A percentile compares a stretch with the other conserved stretches of the same genome.
Conservation (phyloP, 1,139 yeast species). For the Geotrichum restrictum region DNA sequence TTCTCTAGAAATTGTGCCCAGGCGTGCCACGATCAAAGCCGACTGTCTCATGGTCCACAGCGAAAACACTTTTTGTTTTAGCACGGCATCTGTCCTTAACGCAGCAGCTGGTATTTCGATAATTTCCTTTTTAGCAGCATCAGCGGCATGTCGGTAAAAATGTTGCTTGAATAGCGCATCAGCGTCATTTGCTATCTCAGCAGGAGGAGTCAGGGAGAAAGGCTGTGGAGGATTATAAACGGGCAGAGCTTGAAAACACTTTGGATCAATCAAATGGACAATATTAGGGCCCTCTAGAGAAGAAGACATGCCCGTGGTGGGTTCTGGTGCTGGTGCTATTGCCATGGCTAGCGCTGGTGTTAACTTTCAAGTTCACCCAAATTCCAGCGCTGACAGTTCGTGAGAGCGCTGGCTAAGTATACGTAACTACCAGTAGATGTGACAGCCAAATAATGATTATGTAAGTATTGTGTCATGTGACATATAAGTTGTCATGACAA, state of each 20-base stretch:
- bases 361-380: too few species aligned
- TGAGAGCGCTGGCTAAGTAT: too few species aligned
- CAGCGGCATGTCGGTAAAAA: constrained; percentile 30
- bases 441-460: too few species aligned
- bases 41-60: constrained; percentile 30
- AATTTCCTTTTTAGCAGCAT: constrained; percentile 25
- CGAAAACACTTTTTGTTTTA: constrained; percentile 21
- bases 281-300: constrained; percentile 19
- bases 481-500: too few species aligned
- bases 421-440: too few species aligned
- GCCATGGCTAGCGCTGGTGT: not conserved
- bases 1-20: constrained; percentile 28
- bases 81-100: constrained; percentile 1
- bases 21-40: constrained; percentile 26
- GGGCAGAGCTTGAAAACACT: constrained; percentile 28
- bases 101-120: constrained; percentile 12
- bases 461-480: too few species aligned
- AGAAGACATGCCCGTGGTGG: too few species aligned
- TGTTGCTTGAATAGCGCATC: constrained; percentile 24
- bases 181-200: constrained; percentile 21
- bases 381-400: too few species aligned
- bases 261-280: constrained; percentile 24
- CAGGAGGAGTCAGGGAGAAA: constrained; percentile 24
- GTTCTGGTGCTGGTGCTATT: not conserved
- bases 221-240: constrained; percentile 27